phyloP scores from a whole-genome alignment of 139 green algal species.

The Astrephomene gubernaculifera region DNA sequence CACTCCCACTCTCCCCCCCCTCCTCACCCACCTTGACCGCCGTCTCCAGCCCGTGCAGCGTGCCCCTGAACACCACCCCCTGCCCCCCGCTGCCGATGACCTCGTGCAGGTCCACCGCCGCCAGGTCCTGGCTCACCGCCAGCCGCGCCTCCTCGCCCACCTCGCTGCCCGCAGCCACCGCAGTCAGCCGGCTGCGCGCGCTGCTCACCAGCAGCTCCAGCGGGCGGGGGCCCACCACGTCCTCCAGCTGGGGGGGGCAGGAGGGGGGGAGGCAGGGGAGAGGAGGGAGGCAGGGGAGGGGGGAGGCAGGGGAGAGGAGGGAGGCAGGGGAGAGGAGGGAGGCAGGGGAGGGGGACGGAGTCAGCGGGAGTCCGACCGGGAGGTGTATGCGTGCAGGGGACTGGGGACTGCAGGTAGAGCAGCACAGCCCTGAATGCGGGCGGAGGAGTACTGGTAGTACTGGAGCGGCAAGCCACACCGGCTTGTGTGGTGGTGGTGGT shows the following conservation, averaged over 20 bases:
- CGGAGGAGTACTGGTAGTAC: too few species aligned
- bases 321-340: too few species aligned
- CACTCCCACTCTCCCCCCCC: not conserved
- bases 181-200: not conserved
- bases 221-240: conserved; percentile 6
- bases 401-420: too few species aligned
- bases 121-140: conserved; percentile 14
- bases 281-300: not conserved
- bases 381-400: too few species aligned
- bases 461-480: too few species aligned
- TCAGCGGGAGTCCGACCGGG: too few species aligned
- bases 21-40: conserved; percentile 10
- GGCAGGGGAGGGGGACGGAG: too few species aligned
- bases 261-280: not conserved
- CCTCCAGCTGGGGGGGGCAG: conserved; percentile 16
- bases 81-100: conserved; percentile 24
- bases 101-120: conserved; percentile 31
- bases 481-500: too few species aligned
- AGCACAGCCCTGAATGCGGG: too few species aligned
- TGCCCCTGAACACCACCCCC: conserved; percentile 26
- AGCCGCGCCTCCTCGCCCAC: conserved; percentile 14
- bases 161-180: not conserved
- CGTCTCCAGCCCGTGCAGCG: conserved; percentile 19
- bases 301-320: too few species aligned
- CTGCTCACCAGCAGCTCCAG: conserved; percentile 25